Base-by-base conservation (phyloP, 257 asterid genomes). In the Petunia axillaris region DNA sequence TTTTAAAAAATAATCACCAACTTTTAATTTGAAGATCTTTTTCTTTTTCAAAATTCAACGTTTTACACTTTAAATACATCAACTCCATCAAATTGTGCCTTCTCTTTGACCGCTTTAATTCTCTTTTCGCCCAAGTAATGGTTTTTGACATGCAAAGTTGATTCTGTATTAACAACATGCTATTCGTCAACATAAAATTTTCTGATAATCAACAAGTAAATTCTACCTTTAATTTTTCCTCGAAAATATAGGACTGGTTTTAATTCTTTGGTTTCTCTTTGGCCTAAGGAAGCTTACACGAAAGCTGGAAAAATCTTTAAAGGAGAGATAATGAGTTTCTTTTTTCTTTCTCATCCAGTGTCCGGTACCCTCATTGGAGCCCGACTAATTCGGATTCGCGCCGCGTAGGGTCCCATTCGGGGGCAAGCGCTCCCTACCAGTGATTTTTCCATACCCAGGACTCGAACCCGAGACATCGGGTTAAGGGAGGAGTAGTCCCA, bases 11-110 rank as follows among this genome's bases (percentile, higher is more conserved):
- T 66, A 73, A 43, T 60, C 54, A 35, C 40, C 46, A 2, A 43
- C 74, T 62, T 81, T 25, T n/a, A n/a, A n/a, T n/a, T n/a, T 66
- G 43, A 57, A 54, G 39, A 38, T 25, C 25, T 25, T 25, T 25
- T 25, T 25, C 25, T 11, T 35, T 36, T 77, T 77, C 82, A 67
- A 82, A 10, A 57, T 67, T 82, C 79, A 78, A 64, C 50, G 35
- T 78, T 79, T 67, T 73, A 82, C 85, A 25, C 25, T 25, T 25
- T 25, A 25, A 25, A 25, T n/a, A 36, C 46, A 46, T 67, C 82
- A 65, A 55, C 79, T 3, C 71, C 9, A 0, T n/a, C 77, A 64
- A 6, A 6, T 15, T 37, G 15, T 8, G 11, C 8, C 3, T 2
- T 8, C 55, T 3, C 9, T 0, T 2, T 50, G n/a, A 2, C 79